Percentiles rank a stretch among this genome's conserved stretches.
These are phyloP conservation scores for Heracleum sosnowskyi DNA, from an alignment of 129 eudicot genomes.

Conservation along the genomic window DNA sequence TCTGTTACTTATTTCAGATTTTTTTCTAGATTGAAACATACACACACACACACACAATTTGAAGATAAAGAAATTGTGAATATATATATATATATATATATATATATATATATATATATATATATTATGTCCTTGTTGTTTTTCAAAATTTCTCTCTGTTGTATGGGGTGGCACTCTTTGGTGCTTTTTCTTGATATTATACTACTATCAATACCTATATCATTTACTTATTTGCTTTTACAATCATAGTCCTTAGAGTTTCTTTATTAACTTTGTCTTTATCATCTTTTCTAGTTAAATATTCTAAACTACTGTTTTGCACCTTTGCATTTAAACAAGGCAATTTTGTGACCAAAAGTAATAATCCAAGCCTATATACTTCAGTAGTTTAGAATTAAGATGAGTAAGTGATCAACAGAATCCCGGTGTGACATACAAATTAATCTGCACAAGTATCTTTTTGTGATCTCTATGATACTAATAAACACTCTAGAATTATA, in stretches of 20 bases:
- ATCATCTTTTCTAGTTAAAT: not conserved
- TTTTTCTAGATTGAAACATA: not conserved
- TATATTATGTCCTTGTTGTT: not conserved
- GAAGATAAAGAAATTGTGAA: not conserved
- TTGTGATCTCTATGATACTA: not conserved
- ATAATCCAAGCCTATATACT: not conserved
- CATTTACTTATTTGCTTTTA: not conserved
- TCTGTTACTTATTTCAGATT: not conserved
- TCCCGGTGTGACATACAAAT: not conserved
- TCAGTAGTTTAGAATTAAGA: not conserved
- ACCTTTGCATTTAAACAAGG: not conserved
- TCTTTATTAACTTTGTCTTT: not conserved
- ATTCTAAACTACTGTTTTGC: not conserved
- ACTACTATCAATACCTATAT: not conserved
- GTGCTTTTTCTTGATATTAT: not conserved
- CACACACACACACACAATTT: not conserved
- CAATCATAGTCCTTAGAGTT: not conserved
- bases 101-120: not conserved
- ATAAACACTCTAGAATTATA: not conserved
- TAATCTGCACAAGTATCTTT: not conserved
- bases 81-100: too few species aligned
- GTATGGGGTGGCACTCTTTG: not conserved
- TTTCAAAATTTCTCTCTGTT: not conserved
- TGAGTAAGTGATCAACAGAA: not conserved
- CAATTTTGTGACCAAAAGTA: not conserved